Conservation (phyloP, 306 rosid genomes). For the Urtica urens region DNA sequence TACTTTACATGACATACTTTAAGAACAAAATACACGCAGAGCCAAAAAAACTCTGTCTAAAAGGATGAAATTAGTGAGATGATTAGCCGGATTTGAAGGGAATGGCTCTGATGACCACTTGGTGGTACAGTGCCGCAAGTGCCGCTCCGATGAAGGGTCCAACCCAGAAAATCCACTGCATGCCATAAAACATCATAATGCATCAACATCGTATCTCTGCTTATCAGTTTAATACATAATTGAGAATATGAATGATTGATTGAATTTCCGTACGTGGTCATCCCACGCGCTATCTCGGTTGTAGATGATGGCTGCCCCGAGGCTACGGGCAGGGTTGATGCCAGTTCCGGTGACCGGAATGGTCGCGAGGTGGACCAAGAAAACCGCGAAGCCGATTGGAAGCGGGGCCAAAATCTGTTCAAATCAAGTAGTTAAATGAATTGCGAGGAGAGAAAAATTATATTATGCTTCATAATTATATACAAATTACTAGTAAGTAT, state of each 20-base stretch:
- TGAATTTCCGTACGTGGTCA: constrained; percentile 27
- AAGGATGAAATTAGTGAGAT: too few relatives aligned
- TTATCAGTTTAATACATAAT: neutral
- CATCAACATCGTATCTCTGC: neutral
- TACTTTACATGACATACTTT: too few relatives aligned
- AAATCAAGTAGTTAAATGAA: too few relatives aligned
- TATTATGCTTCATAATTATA: too few relatives aligned
- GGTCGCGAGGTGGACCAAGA: constrained; percentile 53
- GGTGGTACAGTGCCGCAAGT: constrained; percentile 47
- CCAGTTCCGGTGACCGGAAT: constrained; percentile 54
- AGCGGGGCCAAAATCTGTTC: constrained; percentile 74
- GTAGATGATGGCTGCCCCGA: constrained; percentile 46
- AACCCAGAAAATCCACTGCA: constrained; percentile 60
- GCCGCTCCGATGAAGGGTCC: constrained; percentile 56
- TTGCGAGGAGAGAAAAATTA: too few relatives aligned
- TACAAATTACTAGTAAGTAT: too few relatives aligned
- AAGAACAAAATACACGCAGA: too few relatives aligned
- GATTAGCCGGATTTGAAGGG: constrained; percentile 40
- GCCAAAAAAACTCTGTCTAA: too few relatives aligned
- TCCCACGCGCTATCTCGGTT: constrained; percentile 32
- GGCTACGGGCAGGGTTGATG: constrained; percentile 49
- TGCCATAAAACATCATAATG: neutral
- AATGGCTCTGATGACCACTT: constrained; percentile 48
- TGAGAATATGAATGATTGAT: neutral
- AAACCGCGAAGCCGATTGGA: constrained; percentile 81